A percentile compares a stretch with the other conserved stretches of the same genome.
Evolutionary conservation across 495 filamentous ascomycete species (phyloP).

Genomic region (Glutinoglossum americanum): DNA sequence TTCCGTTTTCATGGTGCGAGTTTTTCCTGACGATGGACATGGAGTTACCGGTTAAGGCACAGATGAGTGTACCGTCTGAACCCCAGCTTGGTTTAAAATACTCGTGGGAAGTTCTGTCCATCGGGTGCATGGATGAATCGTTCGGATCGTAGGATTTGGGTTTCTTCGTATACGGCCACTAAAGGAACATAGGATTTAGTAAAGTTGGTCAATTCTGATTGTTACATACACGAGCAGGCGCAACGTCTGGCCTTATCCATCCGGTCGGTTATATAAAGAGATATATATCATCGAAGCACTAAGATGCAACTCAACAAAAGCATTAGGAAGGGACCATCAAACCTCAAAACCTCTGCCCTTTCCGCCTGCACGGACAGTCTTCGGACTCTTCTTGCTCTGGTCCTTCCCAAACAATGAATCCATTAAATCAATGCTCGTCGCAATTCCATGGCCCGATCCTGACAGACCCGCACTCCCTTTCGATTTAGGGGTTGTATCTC

Average conservation of each 20-base stretch:
- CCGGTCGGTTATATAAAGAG: slow-evolving; percentile 7
- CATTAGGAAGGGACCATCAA: slow-evolving; percentile 30
- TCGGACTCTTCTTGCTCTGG: slow-evolving; percentile 21
- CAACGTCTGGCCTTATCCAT: slow-evolving; percentile 9
- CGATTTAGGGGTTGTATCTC: slow-evolving; percentile 8
- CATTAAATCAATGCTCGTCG: slow-evolving; percentile 76
- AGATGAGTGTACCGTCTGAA: slow-evolving; percentile 47
- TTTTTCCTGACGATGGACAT: slow-evolving; percentile 10
- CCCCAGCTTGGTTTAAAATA: slow-evolving; percentile 64
- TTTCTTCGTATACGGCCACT: slow-evolving; percentile 76
- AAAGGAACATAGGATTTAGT: slow-evolving; percentile 25
- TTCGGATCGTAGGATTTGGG: slow-evolving; percentile 39
- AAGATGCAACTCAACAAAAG: slow-evolving; percentile 13
- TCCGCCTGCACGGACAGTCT: slow-evolving; percentile 17
- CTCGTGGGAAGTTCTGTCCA: slow-evolving; percentile 37
- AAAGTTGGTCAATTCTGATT: slow-evolving; percentile 16
- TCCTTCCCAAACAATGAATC: slow-evolving; percentile 62
- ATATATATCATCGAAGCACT: slow-evolving; percentile 10
- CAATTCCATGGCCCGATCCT: slow-evolving; percentile 35
- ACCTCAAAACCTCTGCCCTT: slow-evolving; percentile 49
- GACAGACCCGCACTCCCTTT: slow-evolving; percentile 12
- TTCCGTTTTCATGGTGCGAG: slow-evolving; percentile 2
- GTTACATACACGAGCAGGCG: slow-evolving; percentile 28
- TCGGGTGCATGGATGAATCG: slow-evolving; percentile 30
- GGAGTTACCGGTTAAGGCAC: slow-evolving; percentile 20